Evolutionary conservation across 345 rosid genomes (phyloP), one percentile per base, ranked within the genome.

Genomic region (Gossypium bickii): DNA sequence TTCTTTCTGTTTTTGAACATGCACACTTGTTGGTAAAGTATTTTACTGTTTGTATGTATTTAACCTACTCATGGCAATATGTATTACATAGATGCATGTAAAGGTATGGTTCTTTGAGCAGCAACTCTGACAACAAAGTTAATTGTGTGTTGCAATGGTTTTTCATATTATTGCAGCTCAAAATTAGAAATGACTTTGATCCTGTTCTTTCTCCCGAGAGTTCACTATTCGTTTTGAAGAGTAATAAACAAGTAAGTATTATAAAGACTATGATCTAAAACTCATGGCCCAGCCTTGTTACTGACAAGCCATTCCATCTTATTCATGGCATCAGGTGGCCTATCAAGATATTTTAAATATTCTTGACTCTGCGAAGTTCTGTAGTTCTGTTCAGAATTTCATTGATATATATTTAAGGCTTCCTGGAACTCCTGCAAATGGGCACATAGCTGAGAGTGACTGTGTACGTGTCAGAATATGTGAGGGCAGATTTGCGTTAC

Each of bases 171-270:
- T 63, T 80, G 80, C 91, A 93, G 99, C 92, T 96, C 65, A 96
- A 93, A 90, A 96, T 96, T 81, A 90, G 98, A 78, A 96, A 93
- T 84, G 99, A 96, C 89, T 96, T 96, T 85, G 99, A 96, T 81
- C 99, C 99, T 17, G 98, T 93, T 71, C 97, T 96, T 78, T 96
- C 99, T 59, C 99, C 99, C 1, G 97, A 96, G 90, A 96, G 99
- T 82, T 96, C 99, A 70, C 83, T 93, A 84, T 96, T 96, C 78
- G 92, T 96, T 74, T 82, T 96, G 81, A 96, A 96, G 92, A 91
- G 98, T 80, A 86, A 90, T 82, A 93, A 92, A 79, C 94, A 89
- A 80, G 99, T 92, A 90, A 82, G 89, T 22, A 74, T 44, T 41
- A 12, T 73, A 22, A 29, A 71, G 27, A 44, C 71, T 80, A 71